Base-by-base conservation (phyloP, 495 filamentous ascomycete genomes). In the Neurospora sp. region DNA sequence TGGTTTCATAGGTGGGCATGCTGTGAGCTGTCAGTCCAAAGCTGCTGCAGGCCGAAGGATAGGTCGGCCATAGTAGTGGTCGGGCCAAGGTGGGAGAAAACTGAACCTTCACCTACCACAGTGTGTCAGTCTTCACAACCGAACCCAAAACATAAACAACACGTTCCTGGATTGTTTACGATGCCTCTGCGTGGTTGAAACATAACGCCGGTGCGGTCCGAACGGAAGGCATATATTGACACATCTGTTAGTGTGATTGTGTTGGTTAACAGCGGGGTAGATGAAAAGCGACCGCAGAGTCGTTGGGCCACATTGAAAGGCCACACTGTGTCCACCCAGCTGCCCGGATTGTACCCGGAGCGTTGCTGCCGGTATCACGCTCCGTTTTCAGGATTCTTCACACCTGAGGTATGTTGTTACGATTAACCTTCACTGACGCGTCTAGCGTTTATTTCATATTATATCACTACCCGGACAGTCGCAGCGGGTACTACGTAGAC, bases 191-290 rank as follows among this genome's bases (percentile, higher is more conserved):
- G 53, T 61, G 27, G 53, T 61, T 35, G 53, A 61, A 61, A 31
- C 14, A 18, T 61, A 6, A 35, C 14, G 14, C 53, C 12, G 70
- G 74, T 53, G 73, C 74, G 74, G 73, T 70, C 71, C 68, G 74
- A 75, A 74, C 70, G 70, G 41, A 71, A 72, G 69, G 69, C 5
- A 71, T 61, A 61, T 65, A 35, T 35, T 73, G 61, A 59, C 70
- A 70, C 72, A 73, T 42, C 59, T 27, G 44, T 65, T 65, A 65
- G 53, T 65, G 53, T 65, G 27, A 8, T 16, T 35, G 53, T 18
- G 53, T 18, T 65, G 53, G 53, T 65, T 18, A 16, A 8, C 53
- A 65, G 14, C 53, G 18, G 12, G 53, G 12, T 27, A 65, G 6
- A 65, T 37, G 31, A 37, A 18, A 22, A 65, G 27, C 53, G 31